Evolutionary conservation across 2,329 filamentous ascomycete species (phyloP), one percentile per base, ranked within the genome.

Genomic region (Pestalotiopsis fici): DNA sequence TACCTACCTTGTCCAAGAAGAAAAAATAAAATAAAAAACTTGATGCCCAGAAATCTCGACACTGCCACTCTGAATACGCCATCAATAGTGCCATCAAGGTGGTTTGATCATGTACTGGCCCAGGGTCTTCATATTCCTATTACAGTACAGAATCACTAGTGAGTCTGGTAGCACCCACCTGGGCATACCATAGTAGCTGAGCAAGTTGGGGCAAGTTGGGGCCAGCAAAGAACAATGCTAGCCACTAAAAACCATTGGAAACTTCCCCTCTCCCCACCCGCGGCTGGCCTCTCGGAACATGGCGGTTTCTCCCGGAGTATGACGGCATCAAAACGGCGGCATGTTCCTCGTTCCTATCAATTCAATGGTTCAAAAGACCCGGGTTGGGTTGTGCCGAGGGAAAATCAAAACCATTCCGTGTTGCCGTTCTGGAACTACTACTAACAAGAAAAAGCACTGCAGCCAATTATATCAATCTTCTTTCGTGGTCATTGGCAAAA

Each of bases 281-380:
- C 18, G 43, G 43, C 31, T 35, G 31, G 31, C 6, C 11, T 11
- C 31, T 35, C 43, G 43, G 43, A 50, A 50, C 59, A 54, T 66
- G 59, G 69, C 70, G 70, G 61, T 68, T 69, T 71, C 65, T 71
- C 21, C 73, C 74, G 73, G 55, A 11, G 35, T 60, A 69, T 67
- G 55, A 69, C 71, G 66, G 67, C 67, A 63, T 70, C 57, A 67
- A 69, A 27, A 67, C 68, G 69, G 68, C 59, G 67, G 59, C 60
- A 54, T 65, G 31, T 31, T 64, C 47, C 50, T 64, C 61, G 61
- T 64, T 43, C 18, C 57, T 21, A n/a, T 37, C 57, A 37, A 6
- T 39, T 18, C 12, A 4, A 18, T 50, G 35, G 35, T 18, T 15
- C 31, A n/a, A 21, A 31, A 31, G 7, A 59, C 23, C 43, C 18